Evolutionary conservation across 495 filamentous ascomycete species (phyloP), one percentile per base, ranked within the genome.

Genomic region (Penicillium salamii): DNA sequence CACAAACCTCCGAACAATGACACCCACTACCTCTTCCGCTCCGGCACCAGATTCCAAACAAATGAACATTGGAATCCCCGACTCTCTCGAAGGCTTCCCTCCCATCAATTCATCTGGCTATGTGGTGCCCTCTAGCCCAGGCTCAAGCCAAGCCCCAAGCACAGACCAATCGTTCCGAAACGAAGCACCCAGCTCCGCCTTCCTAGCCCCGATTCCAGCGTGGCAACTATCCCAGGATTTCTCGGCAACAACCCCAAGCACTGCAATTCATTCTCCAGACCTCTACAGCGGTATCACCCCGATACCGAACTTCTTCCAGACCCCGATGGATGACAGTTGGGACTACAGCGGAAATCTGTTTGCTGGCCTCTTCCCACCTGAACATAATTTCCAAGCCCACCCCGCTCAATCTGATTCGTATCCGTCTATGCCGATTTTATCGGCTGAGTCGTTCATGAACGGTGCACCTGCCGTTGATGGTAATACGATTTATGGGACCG

Each of bases 51-150:
- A 19, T 13, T 21, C 50, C 21, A 31, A 34, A 31, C 26, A 43
- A 29, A 31, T 44, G 11, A 44, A 43, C 33, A 20, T 58, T 28
- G 33, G 65, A 38, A 67, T 70, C 40, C 67, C 70, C 5, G 57
- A 71, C 41, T 21, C 47, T 26, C 51, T 72, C 7, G 69, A 69
- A 36, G 70, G 69, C 13, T 47, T 74, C 0, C 69, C 69, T 5
- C 66, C 57, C 0, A 52, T 74, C 53, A 70, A 74, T 48, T 74
- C 67, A 7, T 59, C 54, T 1, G 70, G 70, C 26, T 74, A 74
- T 46, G 62, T 74, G 36, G 64, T 74, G 8, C 67, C 63, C 7
- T 48, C 69, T n/a, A 65, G 65, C 47, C 62, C 53, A 36, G 34
- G 48, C 43, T 17, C 20, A 13, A 18, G 19, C 13, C 28, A 43